Evolutionary conservation across 1,284 basidiomycete genomes (phyloP).

Genomic region (Cryptococcus maquisensis): DNA sequence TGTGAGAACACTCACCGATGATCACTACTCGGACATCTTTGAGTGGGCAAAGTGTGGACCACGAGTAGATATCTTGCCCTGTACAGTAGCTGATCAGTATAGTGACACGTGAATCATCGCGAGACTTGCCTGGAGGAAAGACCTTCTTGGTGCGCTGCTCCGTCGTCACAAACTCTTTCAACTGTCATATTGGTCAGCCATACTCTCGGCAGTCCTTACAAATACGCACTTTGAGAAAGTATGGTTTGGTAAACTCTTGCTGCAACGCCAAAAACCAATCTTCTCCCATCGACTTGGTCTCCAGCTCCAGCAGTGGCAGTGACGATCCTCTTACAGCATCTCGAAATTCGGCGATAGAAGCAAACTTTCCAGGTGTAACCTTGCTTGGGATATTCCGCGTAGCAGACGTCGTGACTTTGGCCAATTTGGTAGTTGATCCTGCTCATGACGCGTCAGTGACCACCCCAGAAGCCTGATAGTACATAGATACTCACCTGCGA

Average conservation of each 20-base stretch:
- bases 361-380: neutral
- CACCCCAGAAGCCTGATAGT: too few relatives aligned
- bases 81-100: neutral
- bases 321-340: constrained; percentile 19
- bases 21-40: constrained; percentile 50
- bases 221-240: constrained; percentile 39
- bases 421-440: neutral
- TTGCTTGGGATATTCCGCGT: neutral
- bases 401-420: neutral
- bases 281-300: constrained; percentile 47
- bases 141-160: constrained; percentile 47
- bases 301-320: constrained; percentile 34
- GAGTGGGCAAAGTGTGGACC: constrained; percentile 50
- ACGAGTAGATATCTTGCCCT: constrained; percentile 50
- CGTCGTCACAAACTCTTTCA: constrained; percentile 43
- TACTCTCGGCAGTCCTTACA: neutral
- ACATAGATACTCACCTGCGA: too few relatives aligned
- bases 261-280: constrained; percentile 50
- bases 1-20: constrained; percentile 50
- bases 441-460: neutral
- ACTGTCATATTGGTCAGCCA: constrained; percentile 18
- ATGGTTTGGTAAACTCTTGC: constrained; percentile 46
- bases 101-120: neutral
- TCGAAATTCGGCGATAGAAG: constrained; percentile 13
- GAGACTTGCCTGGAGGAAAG: constrained; percentile 51